These are phyloP conservation scores for Dacryopinax spathularia DNA, from an alignment of 768 basidiomycete species.

Conservation along the genomic window DNA sequence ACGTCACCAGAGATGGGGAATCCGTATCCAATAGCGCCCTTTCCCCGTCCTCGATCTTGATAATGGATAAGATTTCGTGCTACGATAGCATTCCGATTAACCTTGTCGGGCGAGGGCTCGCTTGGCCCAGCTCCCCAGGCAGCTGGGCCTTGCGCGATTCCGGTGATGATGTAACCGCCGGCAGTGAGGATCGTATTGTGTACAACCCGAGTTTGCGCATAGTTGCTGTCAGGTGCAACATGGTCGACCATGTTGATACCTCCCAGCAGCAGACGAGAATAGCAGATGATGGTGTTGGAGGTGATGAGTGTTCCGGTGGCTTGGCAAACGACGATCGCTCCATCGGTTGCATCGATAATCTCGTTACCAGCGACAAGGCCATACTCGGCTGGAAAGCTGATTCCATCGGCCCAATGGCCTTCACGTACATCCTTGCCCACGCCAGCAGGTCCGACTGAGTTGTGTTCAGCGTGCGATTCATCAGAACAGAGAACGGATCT, in stretches of 20 bases:
- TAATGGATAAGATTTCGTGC: conserved; percentile 14
- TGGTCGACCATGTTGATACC: conserved; percentile 19
- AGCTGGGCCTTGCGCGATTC: conserved; percentile 17
- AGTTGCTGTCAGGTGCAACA: conserved; percentile 15
- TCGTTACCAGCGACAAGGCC: conserved; percentile 17
- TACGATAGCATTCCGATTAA: conserved; percentile 15
- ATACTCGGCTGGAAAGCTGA: conserved; percentile 13
- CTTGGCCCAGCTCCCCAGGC: conserved; percentile 12
- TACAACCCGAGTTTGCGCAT: conserved; percentile 14
- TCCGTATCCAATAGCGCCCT: conserved; percentile 16
- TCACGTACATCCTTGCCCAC: conserved; percentile 8
- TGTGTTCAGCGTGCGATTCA: background rate
- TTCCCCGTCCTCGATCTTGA: background rate
- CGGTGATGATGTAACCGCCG: conserved; percentile 15
- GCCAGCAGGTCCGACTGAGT: conserved; percentile 15
- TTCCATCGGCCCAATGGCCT: conserved; percentile 17
- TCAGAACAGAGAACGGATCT: background rate
- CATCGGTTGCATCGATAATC: conserved; percentile 16
- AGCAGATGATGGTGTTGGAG: conserved; percentile 16
- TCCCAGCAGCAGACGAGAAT: conserved; percentile 12
- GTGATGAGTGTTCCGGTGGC: conserved; percentile 16
- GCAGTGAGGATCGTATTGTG: conserved; percentile 16
- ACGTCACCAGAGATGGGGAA: conserved; percentile 16
- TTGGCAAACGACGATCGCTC: conserved; percentile 16
- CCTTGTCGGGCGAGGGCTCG: background rate